phyloP scores from a whole-genome alignment of 2,329 filamentous ascomycete species.

The Ceratocystiopsis brevicomis region DNA sequence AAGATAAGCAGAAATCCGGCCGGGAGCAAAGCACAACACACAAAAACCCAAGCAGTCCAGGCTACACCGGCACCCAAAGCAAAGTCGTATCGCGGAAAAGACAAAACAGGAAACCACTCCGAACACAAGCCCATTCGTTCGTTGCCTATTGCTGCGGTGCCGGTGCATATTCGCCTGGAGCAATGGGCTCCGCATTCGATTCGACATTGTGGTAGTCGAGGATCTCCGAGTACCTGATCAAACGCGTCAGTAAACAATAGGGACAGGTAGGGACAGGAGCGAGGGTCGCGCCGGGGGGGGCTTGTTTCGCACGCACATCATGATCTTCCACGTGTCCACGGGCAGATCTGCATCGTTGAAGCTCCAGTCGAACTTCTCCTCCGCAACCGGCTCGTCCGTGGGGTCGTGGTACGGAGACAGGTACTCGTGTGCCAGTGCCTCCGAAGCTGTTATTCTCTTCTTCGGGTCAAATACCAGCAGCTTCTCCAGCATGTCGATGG shows the following conservation, averaged over 20 bases:
- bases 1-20: no score
- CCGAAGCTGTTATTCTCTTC: conserved; percentile 73
- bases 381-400: conserved; percentile 82
- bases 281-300: no score
- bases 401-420: conserved; percentile 94
- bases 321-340: conserved; percentile 99
- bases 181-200: conserved; percentile 18
- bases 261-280: no score
- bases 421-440: conserved; percentile 81
- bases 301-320: conserved; percentile 54
- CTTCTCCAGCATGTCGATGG: conserved; percentile 79
- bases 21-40: no score
- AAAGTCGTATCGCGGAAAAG: no score
- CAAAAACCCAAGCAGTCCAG: no score
- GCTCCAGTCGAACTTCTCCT: conserved; percentile 98
- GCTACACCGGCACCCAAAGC: no score
- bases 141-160: no score
- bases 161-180: no score
- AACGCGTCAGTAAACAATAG: not conserved
- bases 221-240: conserved; percentile 82
- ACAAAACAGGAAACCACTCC: no score
- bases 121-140: no score
- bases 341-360: conserved; percentile 97
- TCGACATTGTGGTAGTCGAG: conserved; percentile 97
- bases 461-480: conserved; percentile 99